Evolutionary conservation across 352 stramenopile genomes (phyloP), one percentile per base, ranked within the genome.

Genomic region (Nothophytophthora sp.): DNA sequence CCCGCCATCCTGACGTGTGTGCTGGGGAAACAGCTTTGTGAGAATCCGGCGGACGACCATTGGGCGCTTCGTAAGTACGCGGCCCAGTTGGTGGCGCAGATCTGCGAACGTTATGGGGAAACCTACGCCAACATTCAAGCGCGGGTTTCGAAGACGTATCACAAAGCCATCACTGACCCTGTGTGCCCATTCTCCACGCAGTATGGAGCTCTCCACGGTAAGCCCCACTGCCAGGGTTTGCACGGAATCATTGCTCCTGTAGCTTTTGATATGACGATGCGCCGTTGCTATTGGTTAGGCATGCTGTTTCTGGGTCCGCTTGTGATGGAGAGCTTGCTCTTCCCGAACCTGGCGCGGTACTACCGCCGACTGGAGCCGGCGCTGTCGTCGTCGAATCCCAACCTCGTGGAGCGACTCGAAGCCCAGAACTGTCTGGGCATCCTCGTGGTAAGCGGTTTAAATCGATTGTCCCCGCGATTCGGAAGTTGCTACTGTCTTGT

Each of bases 91-190:
- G 74, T 94, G 19, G 85, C 86, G 22, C 77, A 93, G 50, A 93
- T 96, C 40, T 95, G 84, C 55, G 61, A 86, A 35, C 74, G 83
- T 39, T 92, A 83, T 55, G 90, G 92, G 29, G 80, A 96, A 32
- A 88, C 96, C 38, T 98, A 98, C 60, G 68, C 83, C 35, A 96
- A 92, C 35, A 88, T 98, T 36, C 93, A 97, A 59, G 73, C 92
- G 1, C 86, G 90, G 11, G 78, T 98, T 18, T 85, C 96, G 35
- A 96, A 97, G 60, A 92, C 86, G 18, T 92, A 96, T 42, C 90
- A 96, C 70, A 74, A 90, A 47, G 90, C 88, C 16, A 84, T 96
- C 47, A 81, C 77, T 45, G 63, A 96, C 53, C 73, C 81, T 7
- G 47, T 79, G 25, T 84, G 80, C 27, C 77, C 86, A 3, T 87